phyloP scores from a whole-genome alignment of 306 rosid species.

The Erythrophleum fordii region DNA sequence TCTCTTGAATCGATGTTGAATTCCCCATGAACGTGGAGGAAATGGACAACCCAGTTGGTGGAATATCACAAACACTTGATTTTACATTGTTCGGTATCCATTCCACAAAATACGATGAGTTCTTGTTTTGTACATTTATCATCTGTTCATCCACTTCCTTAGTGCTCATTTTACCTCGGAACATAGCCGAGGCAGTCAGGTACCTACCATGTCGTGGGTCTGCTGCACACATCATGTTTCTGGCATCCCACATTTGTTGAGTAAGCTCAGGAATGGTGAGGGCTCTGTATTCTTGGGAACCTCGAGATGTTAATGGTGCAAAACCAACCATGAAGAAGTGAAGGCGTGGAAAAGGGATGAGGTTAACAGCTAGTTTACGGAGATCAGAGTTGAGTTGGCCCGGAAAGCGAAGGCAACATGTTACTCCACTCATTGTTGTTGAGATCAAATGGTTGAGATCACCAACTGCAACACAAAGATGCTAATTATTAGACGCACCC shows the following conservation, averaged over 20 bases:
- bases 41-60: constrained; percentile 76
- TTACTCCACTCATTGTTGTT: constrained; percentile 83
- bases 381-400: constrained; percentile 86
- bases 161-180: constrained; percentile 84
- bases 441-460: constrained; percentile 85
- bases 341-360: constrained; percentile 84
- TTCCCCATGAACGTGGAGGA: constrained; percentile 85
- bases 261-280: constrained; percentile 88
- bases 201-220: constrained; percentile 82
- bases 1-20: constrained; percentile 77
- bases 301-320: constrained; percentile 71
- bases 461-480: constrained; percentile 52
- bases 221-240: constrained; percentile 84
- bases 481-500: background rate
- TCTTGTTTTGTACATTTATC: constrained; percentile 81
- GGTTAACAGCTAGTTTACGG: constrained; percentile 73
- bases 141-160: constrained; percentile 84
- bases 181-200: constrained; percentile 79
- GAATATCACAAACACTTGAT: constrained; percentile 80
- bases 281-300: constrained; percentile 68
- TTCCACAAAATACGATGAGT: constrained; percentile 75
- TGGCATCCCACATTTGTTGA: constrained; percentile 88
- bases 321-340: constrained; percentile 91
- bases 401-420: constrained; percentile 86
- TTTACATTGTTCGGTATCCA: constrained; percentile 87